Evolutionary conservation across 257 asterid genomes (phyloP).

Genomic region (Eucommia ulmoides): DNA sequence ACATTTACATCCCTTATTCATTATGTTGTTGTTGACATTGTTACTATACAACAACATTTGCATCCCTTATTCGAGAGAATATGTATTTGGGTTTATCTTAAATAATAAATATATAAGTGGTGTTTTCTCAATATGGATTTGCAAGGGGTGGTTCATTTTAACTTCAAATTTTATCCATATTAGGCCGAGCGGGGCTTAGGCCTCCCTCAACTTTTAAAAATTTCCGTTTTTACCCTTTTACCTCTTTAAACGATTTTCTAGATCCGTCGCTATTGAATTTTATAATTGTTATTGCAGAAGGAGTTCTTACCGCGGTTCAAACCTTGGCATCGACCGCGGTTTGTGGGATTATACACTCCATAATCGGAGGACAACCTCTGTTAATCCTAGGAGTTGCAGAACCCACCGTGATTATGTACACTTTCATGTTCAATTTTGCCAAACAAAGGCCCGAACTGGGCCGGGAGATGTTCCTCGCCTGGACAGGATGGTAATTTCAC

Average conservation of each 20-base stretch:
- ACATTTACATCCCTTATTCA: too few relatives aligned
- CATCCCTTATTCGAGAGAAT: too few relatives aligned
- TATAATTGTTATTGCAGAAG: constrained; percentile 70
- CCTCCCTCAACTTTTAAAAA: too few relatives aligned
- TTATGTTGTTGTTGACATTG: too few relatives aligned
- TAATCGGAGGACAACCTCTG: constrained; percentile 93
- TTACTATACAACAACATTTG: too few relatives aligned
- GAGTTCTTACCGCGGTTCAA: constrained; percentile 83
- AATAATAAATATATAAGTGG: too few relatives aligned
- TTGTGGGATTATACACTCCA: constrained; percentile 83
- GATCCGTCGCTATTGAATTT: neutral
- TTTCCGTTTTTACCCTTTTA: too few relatives aligned
- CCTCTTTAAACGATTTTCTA: neutral
- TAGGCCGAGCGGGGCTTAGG: too few relatives aligned
- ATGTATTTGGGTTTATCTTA: too few relatives aligned
- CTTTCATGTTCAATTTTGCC: constrained; percentile 87
- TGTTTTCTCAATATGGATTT: too few relatives aligned
- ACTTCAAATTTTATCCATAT: too few relatives aligned
- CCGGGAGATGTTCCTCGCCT: constrained; percentile 68
- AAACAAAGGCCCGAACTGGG: constrained; percentile 71
- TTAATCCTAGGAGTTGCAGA: constrained; percentile 90
- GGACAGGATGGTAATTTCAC: constrained; percentile 84
- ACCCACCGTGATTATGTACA: constrained; percentile 95
- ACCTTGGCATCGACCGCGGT: constrained; percentile 82
- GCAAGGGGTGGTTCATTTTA: too few relatives aligned